Base-by-base conservation (phyloP, 2,329 filamentous ascomycete genomes). In the Phialocephala sp. region DNA sequence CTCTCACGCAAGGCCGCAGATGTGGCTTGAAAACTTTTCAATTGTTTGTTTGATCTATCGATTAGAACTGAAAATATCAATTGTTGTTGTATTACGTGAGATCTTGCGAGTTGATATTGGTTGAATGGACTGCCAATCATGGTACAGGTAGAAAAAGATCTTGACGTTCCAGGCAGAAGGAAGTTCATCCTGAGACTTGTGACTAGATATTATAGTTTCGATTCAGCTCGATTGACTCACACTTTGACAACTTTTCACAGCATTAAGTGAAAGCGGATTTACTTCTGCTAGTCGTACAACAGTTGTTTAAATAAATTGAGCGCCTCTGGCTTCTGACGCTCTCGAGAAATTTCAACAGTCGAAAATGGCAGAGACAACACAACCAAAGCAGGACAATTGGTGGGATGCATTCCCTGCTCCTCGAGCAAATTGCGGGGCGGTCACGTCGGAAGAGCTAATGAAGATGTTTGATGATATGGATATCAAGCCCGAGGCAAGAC, bases 381-480 rank as follows among this genome's bases (percentile, higher is more conserved):
- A 55, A 56, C 63, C 55, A 24, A 64, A 67, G 58, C 56, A 52
- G n/a, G 47, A 61, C 12, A 59, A 70, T 58, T 75, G 72, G 72
- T 74, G 71, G 70, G 57, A 68, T 24, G 66, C 68, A 18, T 81
- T 83, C 61, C 82, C 82, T 1, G 77, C 81, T 35, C 78, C 81
- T n/a, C 74, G 74, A 62, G 76, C 82, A 24, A 71, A 73, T 22
- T 77, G 77, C n/a, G 69, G 74, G 5, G 75, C 74, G 32, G 74
- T 83, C 32, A 79, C 79, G 15, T 75, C 78, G 0, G 75, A 78
- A 8, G 78, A 82, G 36, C 75, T 85, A 1, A 75, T 80, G 57
- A 69, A 74, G 18, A 71, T 82, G 8, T 77, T 85, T 11, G 79
- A 82, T 61, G 76, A 77, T 8, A 72, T 75, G 63, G 73, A 76